phyloP scores from a whole-genome alignment of 192 early-diverging fungal genomes.

The Backusella luteola region DNA sequence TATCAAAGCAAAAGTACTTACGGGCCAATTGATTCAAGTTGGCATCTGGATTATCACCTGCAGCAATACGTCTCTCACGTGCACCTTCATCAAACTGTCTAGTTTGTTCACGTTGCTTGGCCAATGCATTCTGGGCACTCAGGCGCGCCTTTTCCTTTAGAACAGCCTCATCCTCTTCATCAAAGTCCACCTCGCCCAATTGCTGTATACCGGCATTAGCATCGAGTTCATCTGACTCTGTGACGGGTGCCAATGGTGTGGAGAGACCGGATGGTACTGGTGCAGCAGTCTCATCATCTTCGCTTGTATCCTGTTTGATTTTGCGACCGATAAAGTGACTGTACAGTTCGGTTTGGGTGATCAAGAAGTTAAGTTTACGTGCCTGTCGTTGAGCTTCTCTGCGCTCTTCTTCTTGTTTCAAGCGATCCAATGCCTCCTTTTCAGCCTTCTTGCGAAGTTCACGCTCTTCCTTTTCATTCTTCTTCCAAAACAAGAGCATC shows the following conservation, averaged over 20 bases:
- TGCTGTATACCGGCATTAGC: slow-evolving; percentile 11
- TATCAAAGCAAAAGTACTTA: slow-evolving; percentile 28
- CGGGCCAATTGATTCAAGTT: slow-evolving; percentile 45
- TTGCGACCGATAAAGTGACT: slow-evolving; percentile 90
- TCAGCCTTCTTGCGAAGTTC: slow-evolving; percentile 87
- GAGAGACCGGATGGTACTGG: slow-evolving; percentile 17
- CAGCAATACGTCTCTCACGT: slow-evolving; percentile 34
- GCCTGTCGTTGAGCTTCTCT: slow-evolving; percentile 81
- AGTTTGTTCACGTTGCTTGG: slow-evolving; percentile 63
- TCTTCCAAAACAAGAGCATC: slow-evolving; percentile 90
- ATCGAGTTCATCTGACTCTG: slow-evolving; percentile 9
- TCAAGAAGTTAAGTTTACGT: slow-evolving; percentile 90
- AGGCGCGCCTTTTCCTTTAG: slow-evolving; percentile 67
- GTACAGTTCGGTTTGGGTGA: slow-evolving; percentile 90
- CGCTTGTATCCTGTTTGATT: slow-evolving; percentile 45
- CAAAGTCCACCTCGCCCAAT: slow-evolving; percentile 74
- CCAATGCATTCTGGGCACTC: slow-evolving; percentile 76
- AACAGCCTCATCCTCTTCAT: slow-evolving; percentile 69
- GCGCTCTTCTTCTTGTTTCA: slow-evolving; percentile 77
- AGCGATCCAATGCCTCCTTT: slow-evolving; percentile 76
- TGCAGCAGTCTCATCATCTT: slow-evolving; percentile 28
- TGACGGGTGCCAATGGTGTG: background rate
- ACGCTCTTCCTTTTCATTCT: slow-evolving; percentile 87
- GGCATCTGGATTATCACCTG: slow-evolving; percentile 34
- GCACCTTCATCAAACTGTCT: slow-evolving; percentile 66